Evolutionary conservation across 2,329 filamentous ascomycete genomes (phyloP), one percentile per base, ranked within the genome.

Genomic region (Pseudocercospora fijiensis): DNA sequence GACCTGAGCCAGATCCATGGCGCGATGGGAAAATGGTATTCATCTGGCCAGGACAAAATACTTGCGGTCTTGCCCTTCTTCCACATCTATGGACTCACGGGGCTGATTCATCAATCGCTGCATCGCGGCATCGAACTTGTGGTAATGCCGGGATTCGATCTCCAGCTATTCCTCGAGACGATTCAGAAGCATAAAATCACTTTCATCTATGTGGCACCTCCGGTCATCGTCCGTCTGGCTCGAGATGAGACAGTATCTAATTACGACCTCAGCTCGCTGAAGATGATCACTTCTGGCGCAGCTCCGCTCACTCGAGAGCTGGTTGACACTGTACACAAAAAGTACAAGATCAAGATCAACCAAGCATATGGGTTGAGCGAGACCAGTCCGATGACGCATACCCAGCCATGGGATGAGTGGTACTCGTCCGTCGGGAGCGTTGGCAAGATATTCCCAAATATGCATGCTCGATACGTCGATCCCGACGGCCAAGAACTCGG

Each of bases 311-410:
- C 91, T 0, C 81, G 83, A 26, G 92, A 96, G 67, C 83, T 97
- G 2, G 90, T 94, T 1, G 86, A 91, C 60, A 84, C 86, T 6
- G 86, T 96, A 1, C 90, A 90, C 80, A 78, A 85, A 24, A 86
- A 92, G 9, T 84, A 94, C 62, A 87, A 87, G 57, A 83, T 96
- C 33, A 88, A 89, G 6, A 87, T 96, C 65, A 96, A 96, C 81
- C 93, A 97, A 78, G 93, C 91, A 11, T 97, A 96, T 73, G 93
- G 93, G 0, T 89, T 87, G 1, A 90, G 91, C 0, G 88, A 92
- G 70, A 86, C 86, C 7, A 69, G 61, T 18, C 67, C 66, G 0
- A 62, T 69, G 64, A 66, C 68, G 4, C 65, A 70, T 41, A 63
- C 62, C 4, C 90, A 77, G 77, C 80, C 83, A 5, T 88, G 90